Base-by-base conservation (phyloP, 306 rosid species). In the Mimosa pudica region DNA sequence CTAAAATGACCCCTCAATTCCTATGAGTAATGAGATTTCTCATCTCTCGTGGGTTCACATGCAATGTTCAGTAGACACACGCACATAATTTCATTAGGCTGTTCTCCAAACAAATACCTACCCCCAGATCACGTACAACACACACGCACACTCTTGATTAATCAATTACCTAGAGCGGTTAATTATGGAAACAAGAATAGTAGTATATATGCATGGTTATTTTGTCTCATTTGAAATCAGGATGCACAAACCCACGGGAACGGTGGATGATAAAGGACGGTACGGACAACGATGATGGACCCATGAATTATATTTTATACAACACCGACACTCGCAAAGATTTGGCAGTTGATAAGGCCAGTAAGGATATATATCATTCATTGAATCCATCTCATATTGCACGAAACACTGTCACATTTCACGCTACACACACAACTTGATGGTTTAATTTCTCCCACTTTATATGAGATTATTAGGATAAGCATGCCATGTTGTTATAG, bases 31-130 rank as follows among this genome's bases (percentile, higher is more conserved):
- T 48, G 52, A 48, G 52, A 14, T 3, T 48, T 1, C 16, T 13
- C 2, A 4, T n/a, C 18, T 52, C 41, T 70, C 58, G 14, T 18
- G 74, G 57, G 18, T 70, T 70, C 74, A 46, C 74, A 46, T 70
- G 57, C 41, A 20, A 46, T 70, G 74, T 46, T 51, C 1, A 6
- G 41, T 20, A 42, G 69, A 30, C 44, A 63, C 16, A 38, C 30
- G 30, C 5, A 38, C 5, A 38, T 38, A 62, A 10, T 62, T 61
- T 35, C 18, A 64, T 64, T 18, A 35, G 35, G 6, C 8, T 30
- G 42, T 2, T 20, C 14, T 58, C 65, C 65, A 20, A 20, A 9
- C 36, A 58, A 58, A 58, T 20, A 58, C 13, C 57, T 0, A 51
- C 42, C 42, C 5, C 42, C n/a, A 14, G 7, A 14, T 51, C 6